A percentile compares a stretch with the other conserved stretches of the same genome.
Conservation (phyloP, 2,329 filamentous ascomycete species). For the Fusarium hostae region DNA sequence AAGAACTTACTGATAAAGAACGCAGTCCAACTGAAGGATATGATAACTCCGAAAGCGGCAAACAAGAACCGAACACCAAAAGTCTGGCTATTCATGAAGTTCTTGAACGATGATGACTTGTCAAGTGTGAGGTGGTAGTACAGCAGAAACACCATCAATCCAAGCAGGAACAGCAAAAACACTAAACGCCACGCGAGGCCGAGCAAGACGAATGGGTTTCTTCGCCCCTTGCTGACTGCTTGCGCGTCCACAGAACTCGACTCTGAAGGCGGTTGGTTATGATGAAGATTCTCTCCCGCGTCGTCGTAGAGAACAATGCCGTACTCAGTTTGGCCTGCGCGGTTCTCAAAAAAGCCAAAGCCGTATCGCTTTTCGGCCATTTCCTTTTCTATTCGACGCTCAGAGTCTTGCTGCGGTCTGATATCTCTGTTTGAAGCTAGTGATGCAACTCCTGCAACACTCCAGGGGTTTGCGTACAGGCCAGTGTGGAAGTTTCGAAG, state of each 20-base stretch:
- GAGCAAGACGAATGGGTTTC: constrained; percentile 52
- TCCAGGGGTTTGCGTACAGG: constrained; percentile 50
- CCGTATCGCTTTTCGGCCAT: constrained; percentile 43
- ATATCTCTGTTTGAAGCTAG: constrained; percentile 41
- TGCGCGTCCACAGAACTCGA: constrained; percentile 33
- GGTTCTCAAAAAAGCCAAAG: constrained; percentile 42
- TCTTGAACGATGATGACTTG: constrained; percentile 47
- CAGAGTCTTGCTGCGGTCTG: constrained; percentile 34
- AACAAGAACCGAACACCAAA: constrained; percentile 59
- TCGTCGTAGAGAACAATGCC: constrained; percentile 42
- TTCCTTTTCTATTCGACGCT: constrained; percentile 39
- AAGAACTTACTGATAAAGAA: constrained; percentile 50
- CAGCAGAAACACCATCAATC: constrained; percentile 52
- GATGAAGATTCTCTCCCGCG: constrained; percentile 26
- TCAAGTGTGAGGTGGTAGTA: constrained; percentile 52
- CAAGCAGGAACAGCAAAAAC: constrained; percentile 50
- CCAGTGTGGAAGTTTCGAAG: constrained; percentile 41
- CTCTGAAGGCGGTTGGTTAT: constrained; percentile 12
- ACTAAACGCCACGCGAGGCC: constrained; percentile 50
- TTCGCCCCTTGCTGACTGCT: neutral
- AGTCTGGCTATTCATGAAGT: constrained; percentile 54
- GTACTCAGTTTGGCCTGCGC: constrained; percentile 35
- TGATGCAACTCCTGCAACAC: constrained; percentile 40
- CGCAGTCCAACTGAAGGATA: constrained; percentile 56
- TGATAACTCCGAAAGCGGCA: constrained; percentile 55